Conservation (phyloP, 352 stramenopile genomes). For the Thraustochytrium sp. region DNA sequence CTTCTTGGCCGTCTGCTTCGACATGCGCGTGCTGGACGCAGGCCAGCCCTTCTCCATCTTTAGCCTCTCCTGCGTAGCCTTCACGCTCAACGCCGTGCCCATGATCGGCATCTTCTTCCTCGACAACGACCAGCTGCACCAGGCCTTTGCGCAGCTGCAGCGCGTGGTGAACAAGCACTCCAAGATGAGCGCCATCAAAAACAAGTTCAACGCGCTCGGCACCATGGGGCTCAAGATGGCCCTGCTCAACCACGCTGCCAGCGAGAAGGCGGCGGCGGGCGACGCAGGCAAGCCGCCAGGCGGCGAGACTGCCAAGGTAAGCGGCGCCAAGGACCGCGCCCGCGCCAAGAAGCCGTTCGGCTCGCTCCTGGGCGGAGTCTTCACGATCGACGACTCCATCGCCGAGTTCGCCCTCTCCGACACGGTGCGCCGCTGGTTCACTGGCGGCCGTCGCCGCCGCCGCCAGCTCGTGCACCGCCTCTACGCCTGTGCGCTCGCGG, state of each 20-base stretch:
- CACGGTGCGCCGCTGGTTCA: conserved; percentile 30
- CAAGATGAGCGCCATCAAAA: conserved; percentile 40
- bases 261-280: background rate
- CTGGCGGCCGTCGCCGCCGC: conserved; percentile 13
- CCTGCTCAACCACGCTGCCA: background rate
- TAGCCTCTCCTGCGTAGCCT: conserved; percentile 22
- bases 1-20: conserved; percentile 34
- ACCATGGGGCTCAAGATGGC: conserved; percentile 44
- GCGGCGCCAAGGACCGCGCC: background rate
- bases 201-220: conserved; percentile 40
- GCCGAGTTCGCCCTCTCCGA: conserved; percentile 17
- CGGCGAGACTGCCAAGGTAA: too few relatives aligned
- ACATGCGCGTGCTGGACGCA: conserved; percentile 36
- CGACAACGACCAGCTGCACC: conserved; percentile 42
- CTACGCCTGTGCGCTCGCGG: background rate
- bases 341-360: conserved; percentile 2
- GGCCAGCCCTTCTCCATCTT: conserved; percentile 37
- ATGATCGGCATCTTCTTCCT: conserved; percentile 35
- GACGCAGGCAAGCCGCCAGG: too few relatives aligned
- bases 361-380: conserved; percentile 18
- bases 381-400: conserved; percentile 20
- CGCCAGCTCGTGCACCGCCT: background rate
- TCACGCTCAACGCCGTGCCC: conserved; percentile 38
- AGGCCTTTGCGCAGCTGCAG: conserved; percentile 40
- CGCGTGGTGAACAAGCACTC: conserved; percentile 23